Base-by-base conservation (phyloP, 2,329 filamentous ascomycete genomes). In the Aspergillus proliferans region DNA sequence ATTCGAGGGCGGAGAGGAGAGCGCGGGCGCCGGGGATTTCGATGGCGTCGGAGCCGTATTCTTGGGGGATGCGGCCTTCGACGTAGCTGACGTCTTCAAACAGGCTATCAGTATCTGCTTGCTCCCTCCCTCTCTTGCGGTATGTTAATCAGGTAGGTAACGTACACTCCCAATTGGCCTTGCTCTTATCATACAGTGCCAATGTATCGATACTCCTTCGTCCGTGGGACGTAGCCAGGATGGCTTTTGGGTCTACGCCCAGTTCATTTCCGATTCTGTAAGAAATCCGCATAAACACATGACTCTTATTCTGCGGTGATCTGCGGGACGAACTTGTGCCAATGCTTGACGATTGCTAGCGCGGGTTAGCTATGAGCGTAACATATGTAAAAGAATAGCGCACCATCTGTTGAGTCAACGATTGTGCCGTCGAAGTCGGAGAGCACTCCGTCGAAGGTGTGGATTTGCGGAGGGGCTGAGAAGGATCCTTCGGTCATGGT, bases 141-240 rank as follows among this genome's bases (percentile, higher is more conserved):
- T 12, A 5, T 12, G 9, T 41, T 9, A 40, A 50, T 47, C 52
- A n/a, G 6, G 33, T 47, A 52, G n/a, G 15, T 34, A 45, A 81
- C 87, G 73, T 72, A 94, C 89, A 95, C 56, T 95, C 89, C 89
- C 87, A 92, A 60, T 86, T 96, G 39, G 93, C 93, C 66, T 89
- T 88, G 58, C 87, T 84, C 14, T 89, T 87, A 53, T 88, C 85
- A 50, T 95, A 81, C 24, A 91, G 75, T 66, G 81, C 81, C 50
- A 98, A 77, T 2, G 87, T 83, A 61, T 98, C 93, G 62, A 97
- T 95, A 57, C 84, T 89, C 50, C 93, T 78, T 51, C 92, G 83
- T 53, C 93, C 93, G 70, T 98, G 93, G 4, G 90, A 95, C 8
- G 89, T 95, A 61, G 88, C 80, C 22, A 97, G 79, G 60, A 98